Evolutionary conservation across 345 rosid species (phyloP), one percentile per base, ranked within the genome.

Genomic region (Kernera saxatilis): DNA sequence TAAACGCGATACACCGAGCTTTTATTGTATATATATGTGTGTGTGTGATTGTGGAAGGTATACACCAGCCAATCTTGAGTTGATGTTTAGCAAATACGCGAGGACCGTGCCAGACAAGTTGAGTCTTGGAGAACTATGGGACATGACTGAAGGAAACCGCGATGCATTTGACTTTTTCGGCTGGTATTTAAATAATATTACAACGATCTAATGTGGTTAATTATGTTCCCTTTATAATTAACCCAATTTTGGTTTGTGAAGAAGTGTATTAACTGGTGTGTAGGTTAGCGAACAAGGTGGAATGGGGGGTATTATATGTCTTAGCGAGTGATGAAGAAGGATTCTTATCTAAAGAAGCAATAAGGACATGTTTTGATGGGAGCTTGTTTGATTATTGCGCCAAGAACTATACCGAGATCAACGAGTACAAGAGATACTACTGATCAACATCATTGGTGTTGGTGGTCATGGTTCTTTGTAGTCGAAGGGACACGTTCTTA

Each of bases 311-410:
- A 19, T 79, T 90, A 35, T 86, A 90, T 39, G 32, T 73, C 35
- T 84, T 88, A 19, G 96, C 96, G 0, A 84, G 87, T 72, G 96
- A 87, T 8, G 92, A 84, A 44, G 93, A 85, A 6, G 92, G 94
- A 1, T 79, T 79, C 55, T 65, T 87, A 51, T 87, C 91, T 0
- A 88, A 91, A 75, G 97, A 91, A 82, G 98, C 97, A 0, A 65
- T 82, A 5, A 79, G 98, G 44, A 71, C 91, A n/a, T 85, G 87
- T 71, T 87, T 77, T 10, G 97, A 90, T 19, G 98, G 96, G 7
- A 84, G 88, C 63, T 79, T 93, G 81, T 93, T 93, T 59, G 92
- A 88, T 67, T 87, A 88, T 23, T 84, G 82, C 11, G 92, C 93
- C 13, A 84, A 70, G 64, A 76, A 67, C 43, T 66, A 57, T 44